Evolutionary conservation across 1,284 basidiomycete species (phyloP).

Genomic region (Exobasidium rhododendri): DNA sequence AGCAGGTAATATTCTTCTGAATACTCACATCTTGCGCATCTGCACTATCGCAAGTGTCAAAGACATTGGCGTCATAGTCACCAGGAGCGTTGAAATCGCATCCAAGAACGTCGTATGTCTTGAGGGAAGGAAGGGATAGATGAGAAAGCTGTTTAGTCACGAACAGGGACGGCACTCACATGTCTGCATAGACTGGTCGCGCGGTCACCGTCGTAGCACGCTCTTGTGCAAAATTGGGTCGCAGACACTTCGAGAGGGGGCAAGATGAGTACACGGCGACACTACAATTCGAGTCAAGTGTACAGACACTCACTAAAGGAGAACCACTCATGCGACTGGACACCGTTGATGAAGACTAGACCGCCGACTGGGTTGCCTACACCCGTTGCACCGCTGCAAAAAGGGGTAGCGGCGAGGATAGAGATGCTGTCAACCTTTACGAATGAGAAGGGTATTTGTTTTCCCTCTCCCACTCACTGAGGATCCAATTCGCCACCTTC

Average conservation of each 20-base stretch:
- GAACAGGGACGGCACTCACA: constrained; percentile 11
- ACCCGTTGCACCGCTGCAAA: constrained; percentile 25
- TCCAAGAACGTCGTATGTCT: constrained; percentile 34
- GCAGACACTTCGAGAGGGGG: constrained; percentile 21
- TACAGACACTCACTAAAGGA: constrained; percentile 23
- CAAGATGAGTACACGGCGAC: too few species aligned
- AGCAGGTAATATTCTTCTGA: too few species aligned
- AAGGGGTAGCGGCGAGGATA: too few species aligned
- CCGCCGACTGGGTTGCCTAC: constrained; percentile 38
- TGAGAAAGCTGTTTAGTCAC: too few species aligned
- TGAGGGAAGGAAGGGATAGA: too few species aligned
- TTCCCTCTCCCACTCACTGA: constrained; percentile 19
- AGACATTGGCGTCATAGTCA: constrained; percentile 26
- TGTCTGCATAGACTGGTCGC: constrained; percentile 30
- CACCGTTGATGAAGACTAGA: constrained; percentile 22
- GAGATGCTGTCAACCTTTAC: too few species aligned
- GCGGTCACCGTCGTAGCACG: constrained; percentile 28
- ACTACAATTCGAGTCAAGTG: too few species aligned
- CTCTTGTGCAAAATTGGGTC: constrained; percentile 36
- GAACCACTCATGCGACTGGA: constrained; percentile 15
- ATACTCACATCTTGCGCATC: constrained; percentile 11
- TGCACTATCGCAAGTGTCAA: constrained; percentile 36
- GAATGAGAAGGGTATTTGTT: too few species aligned
- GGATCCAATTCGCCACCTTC: constrained; percentile 41
- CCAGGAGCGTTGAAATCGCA: constrained; percentile 23